Conservation (phyloP, 441 rosid genomes). For the Adansonia gregorii region DNA sequence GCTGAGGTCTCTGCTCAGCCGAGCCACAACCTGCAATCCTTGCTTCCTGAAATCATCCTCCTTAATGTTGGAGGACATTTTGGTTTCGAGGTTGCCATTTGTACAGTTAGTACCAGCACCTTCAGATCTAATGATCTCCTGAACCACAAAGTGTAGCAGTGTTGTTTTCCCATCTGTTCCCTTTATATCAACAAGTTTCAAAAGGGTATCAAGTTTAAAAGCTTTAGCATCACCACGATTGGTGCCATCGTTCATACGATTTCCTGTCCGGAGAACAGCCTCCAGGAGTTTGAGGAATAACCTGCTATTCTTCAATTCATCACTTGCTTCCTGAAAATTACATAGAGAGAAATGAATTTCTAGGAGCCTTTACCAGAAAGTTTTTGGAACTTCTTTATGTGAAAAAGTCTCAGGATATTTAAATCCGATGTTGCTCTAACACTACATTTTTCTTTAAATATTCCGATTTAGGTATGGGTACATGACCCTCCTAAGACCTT, state of each 20-base stretch:
- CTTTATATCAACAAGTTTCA: constrained; percentile 92
- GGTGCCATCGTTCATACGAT: constrained; percentile 95
- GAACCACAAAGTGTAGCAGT: constrained; percentile 96
- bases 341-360: constrained; percentile 18
- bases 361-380: not conserved
- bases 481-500: too few species aligned
- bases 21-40: constrained; percentile 86
- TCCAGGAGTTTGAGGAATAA: constrained; percentile 89
- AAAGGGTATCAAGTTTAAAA: constrained; percentile 90
- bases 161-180: constrained; percentile 98
- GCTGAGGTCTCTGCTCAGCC: constrained; percentile 82
- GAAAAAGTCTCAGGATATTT: too few species aligned
- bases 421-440: too few species aligned
- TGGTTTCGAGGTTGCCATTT: constrained; percentile 44
- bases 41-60: constrained; percentile 80
- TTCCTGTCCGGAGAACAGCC: constrained; percentile 93
- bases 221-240: constrained; percentile 96
- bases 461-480: too few species aligned
- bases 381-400: not conserved
- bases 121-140: constrained; percentile 90
- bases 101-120: constrained; percentile 49
- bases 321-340: constrained; percentile 70
- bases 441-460: too few species aligned
- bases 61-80: constrained; percentile 34
- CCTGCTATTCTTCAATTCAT: constrained; percentile 86